These are phyloP conservation scores for Biscogniauxia mediterranea DNA, from an alignment of 2,329 filamentous ascomycete species.

Conservation along the genomic window DNA sequence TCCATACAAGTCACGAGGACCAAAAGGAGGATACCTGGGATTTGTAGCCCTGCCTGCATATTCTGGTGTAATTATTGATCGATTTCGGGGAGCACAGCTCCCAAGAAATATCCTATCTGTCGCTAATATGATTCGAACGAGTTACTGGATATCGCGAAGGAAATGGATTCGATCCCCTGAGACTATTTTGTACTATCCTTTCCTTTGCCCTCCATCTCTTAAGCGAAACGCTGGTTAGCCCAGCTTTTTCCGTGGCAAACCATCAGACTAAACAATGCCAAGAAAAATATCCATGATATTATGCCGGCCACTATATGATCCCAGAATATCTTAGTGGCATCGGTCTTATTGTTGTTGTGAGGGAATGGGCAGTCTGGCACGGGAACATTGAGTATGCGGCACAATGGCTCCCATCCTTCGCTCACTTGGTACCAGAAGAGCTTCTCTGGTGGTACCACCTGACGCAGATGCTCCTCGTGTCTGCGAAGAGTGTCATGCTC, in stretches of 20 bases:
- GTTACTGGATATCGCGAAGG: background rate
- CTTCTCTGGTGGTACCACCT: constrained; percentile 34
- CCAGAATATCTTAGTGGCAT: constrained; percentile 26
- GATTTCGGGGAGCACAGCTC: background rate
- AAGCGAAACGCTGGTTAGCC: constrained; percentile 11
- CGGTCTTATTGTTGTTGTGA: constrained; percentile 35
- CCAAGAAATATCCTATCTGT: background rate
- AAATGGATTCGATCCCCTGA: background rate
- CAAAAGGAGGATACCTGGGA: background rate
- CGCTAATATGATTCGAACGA: background rate
- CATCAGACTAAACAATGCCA: constrained; percentile 22
- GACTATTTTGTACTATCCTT: background rate
- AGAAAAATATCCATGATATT: constrained; percentile 29
- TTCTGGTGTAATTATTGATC: background rate
- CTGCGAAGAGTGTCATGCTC: constrained; percentile 29
- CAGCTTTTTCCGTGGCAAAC: constrained; percentile 20
- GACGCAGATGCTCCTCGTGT: constrained; percentile 33
- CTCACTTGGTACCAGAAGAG: constrained; percentile 36
- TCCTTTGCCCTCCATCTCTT: constrained; percentile 5
- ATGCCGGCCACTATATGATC: constrained; percentile 28
- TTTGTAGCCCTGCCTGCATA: background rate
- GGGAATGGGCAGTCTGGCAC: constrained; percentile 35
- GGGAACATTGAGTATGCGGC: constrained; percentile 35
- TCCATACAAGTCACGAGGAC: background rate
- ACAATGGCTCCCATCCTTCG: constrained; percentile 36